phyloP scores from a whole-genome alignment of 345 rosid species.

The Eucalyptus leucophloia region DNA sequence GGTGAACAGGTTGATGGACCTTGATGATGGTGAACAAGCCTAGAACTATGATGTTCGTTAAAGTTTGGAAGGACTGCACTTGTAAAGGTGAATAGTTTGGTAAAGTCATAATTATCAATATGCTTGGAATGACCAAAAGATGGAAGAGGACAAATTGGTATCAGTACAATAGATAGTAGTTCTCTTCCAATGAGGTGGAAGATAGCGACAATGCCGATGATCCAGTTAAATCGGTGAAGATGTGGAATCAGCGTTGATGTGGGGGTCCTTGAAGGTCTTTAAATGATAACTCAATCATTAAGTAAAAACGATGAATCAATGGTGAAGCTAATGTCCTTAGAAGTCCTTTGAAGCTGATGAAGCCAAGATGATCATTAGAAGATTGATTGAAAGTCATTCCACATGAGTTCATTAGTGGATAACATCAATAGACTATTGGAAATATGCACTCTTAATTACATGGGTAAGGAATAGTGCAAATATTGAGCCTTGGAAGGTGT shows the following conservation, averaged over 20 bases:
- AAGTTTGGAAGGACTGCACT: no score
- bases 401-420: not conserved
- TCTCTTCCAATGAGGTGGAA: not conserved
- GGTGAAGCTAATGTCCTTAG: not conserved
- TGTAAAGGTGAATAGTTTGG: no score
- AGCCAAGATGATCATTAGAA: not conserved
- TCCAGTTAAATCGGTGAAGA: not conserved
- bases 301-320: not conserved
- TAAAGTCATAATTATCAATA: no score
- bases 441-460: no score
- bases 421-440: no score
- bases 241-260: not conserved
- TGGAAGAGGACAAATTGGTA: no score
- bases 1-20: not conserved
- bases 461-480: no score
- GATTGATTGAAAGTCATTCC: not conserved
- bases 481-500: no score
- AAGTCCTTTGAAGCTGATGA: not conserved
- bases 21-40: no score
- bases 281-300: not conserved
- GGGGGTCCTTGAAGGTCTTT: not conserved
- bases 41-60: no score
- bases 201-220: not conserved
- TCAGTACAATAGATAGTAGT: not conserved
- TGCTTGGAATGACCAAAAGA: no score